Evolutionary conservation across 371 early-diverging fungal genomes (phyloP), one percentile per base, ranked within the genome.

Genomic region (Batrachochytrium dendrobatidis): DNA sequence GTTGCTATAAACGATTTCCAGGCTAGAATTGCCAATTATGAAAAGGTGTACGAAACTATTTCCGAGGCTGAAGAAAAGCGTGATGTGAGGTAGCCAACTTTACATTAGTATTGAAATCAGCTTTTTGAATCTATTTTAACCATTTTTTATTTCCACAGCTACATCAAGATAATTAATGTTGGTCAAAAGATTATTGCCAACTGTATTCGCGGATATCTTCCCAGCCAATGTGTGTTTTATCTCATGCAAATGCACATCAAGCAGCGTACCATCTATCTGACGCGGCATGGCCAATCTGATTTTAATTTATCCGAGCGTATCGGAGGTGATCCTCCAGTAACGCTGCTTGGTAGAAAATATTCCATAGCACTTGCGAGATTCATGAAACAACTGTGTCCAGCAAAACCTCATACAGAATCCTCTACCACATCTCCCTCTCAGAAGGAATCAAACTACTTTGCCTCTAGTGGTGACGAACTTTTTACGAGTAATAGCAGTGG

Each of bases 191-290:
- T 90, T 12, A 86, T 89, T 64, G 87, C 89, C 5, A 74, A 86
- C 68, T 84, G 85, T 56, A 87, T 90, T 35, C 83, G 84, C 43
- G 90, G 91, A 43, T 92, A 86, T 60, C 70, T 91, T 5, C 78
- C 82, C 4, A 84, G 86, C 4, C 91, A 91, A 63, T 85, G 87
- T 55, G 87, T 92, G 49, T 91, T 91, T 58, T 92, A 91, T 62
- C 65, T 92, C 51, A 91, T 90, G 91, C 77, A 74, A 55, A 71
- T 77, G 44, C 66, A 72, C 57, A 75, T 71, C 32, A 61, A 77
- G 71, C 80, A 85, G 50, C 76, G 91, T 25, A 83, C 82, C 55
- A 86, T 90, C 43, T 90, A 86, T 78, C 71, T 90, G 24, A 87
- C 89, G 18, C 75, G 91, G 26, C 92, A 90, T 68, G 91, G 92